A percentile compares a stretch with the other conserved stretches of the same genome.
Evolutionary conservation across 2,329 filamentous ascomycete species (phyloP).

Genomic region (Drechmeria coniospora): DNA sequence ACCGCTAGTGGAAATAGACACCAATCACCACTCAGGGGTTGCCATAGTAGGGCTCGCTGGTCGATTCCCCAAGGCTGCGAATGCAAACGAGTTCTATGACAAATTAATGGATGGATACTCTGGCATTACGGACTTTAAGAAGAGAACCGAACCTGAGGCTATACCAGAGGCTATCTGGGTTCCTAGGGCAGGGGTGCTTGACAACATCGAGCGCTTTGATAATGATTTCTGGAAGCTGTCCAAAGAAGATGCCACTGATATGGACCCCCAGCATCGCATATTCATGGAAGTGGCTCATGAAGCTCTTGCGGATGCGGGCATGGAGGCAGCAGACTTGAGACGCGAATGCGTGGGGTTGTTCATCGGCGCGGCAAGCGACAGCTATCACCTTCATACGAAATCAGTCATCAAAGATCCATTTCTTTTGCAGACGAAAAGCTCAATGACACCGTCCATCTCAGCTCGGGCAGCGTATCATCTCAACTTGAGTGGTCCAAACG

Average conservation of each 20-base stretch:
- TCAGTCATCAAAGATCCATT: slow-evolving; percentile 1
- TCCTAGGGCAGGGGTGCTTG: slow-evolving; percentile 1
- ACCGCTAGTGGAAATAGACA: too few relatives aligned
- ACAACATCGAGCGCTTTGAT: slow-evolving; percentile 2
- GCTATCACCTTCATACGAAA: slow-evolving; percentile 2
- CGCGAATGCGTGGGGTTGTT: background rate
- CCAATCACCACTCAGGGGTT: background rate
- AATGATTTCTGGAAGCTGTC: slow-evolving; percentile 3
- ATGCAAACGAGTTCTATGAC: slow-evolving; percentile 2
- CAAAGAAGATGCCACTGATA: slow-evolving; percentile 3
- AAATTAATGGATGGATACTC: slow-evolving; percentile 2
- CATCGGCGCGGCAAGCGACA: background rate
- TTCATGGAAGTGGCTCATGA: slow-evolving; percentile 2
- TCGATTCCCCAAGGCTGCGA: slow-evolving; percentile 1
- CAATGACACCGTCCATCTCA: slow-evolving; percentile 1
- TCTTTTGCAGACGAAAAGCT: background rate
- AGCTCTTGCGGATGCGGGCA: background rate
- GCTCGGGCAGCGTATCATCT: slow-evolving; percentile 3
- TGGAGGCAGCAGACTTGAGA: background rate
- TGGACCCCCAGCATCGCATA: slow-evolving; percentile 2
- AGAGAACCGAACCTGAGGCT: too few relatives aligned
- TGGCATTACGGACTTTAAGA: too few relatives aligned
- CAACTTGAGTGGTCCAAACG: slow-evolving; percentile 1
- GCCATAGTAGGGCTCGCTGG: slow-evolving; percentile 1
- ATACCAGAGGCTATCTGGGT: slow-evolving; percentile 4